These are phyloP conservation scores for Apiotrichum laibachii DNA, from an alignment of 1,284 basidiomycete species.

Conservation along the genomic window DNA sequence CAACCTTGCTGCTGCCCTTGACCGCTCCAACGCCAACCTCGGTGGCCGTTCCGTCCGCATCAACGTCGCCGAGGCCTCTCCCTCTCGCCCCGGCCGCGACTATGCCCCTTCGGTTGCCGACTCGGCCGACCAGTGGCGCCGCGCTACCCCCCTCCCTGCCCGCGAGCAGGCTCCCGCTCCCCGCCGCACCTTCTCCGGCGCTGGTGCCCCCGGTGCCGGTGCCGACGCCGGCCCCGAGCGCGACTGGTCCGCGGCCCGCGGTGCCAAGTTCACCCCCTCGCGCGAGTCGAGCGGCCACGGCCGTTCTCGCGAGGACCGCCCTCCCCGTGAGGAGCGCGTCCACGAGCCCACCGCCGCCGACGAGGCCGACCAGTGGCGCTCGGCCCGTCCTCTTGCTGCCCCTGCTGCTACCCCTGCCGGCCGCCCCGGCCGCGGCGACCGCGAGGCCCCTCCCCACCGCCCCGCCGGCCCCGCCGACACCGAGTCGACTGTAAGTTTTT, in stretches of 20 bases:
- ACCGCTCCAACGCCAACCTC: slow-evolving; percentile 61
- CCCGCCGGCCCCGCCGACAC: slow-evolving; percentile 57
- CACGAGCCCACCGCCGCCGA: slow-evolving; percentile 50
- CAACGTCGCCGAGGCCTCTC: slow-evolving; percentile 85
- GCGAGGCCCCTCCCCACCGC: slow-evolving; percentile 38
- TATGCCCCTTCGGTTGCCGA: slow-evolving; percentile 52
- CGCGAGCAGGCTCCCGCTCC: slow-evolving; percentile 42
- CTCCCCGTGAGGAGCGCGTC: slow-evolving; percentile 15
- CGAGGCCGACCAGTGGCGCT: slow-evolving; percentile 54
- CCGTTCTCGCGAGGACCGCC: slow-evolving; percentile 13
- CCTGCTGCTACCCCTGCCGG: slow-evolving; percentile 12
- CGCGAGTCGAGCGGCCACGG: slow-evolving; percentile 41
- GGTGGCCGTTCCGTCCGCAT: slow-evolving; percentile 79
- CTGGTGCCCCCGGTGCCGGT: slow-evolving; percentile 25
- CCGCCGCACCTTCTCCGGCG: slow-evolving; percentile 35
- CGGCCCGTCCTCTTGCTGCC: slow-evolving; percentile 45
- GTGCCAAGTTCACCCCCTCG: slow-evolving; percentile 50
- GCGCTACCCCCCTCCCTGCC: slow-evolving; percentile 77
- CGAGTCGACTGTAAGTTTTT: slow-evolving; percentile 59
- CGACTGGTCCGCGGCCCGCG: slow-evolving; percentile 53
- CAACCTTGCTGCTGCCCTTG: slow-evolving; percentile 76
- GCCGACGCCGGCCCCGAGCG: slow-evolving; percentile 29
- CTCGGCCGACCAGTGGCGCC: slow-evolving; percentile 68
- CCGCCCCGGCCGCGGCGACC: slow-evolving; percentile 22
- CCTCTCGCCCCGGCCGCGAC: slow-evolving; percentile 31